Evolutionary conservation across 257 asterid genomes (phyloP).

Genomic region (Apocynum venetum): DNA sequence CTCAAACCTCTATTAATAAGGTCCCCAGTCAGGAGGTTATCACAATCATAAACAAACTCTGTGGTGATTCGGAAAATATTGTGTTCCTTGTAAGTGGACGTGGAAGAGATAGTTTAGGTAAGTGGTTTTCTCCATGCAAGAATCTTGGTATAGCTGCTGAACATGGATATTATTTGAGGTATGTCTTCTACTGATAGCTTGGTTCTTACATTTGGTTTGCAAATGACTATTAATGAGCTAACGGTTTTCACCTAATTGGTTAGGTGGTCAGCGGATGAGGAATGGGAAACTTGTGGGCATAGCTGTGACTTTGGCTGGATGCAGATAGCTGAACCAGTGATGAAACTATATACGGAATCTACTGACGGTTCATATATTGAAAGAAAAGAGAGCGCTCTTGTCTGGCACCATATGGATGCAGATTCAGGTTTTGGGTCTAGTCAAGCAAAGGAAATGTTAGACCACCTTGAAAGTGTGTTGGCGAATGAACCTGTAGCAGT

Average conservation of each 20-base stretch:
- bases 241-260: background rate
- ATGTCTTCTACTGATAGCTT: background rate
- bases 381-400: conserved; percentile 45
- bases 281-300: conserved; percentile 40
- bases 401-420: conserved; percentile 50
- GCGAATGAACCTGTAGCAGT: conserved; percentile 50
- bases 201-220: background rate
- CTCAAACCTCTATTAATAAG: conserved; percentile 39
- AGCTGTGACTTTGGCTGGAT: conserved; percentile 43
- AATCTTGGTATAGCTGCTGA: conserved; percentile 52
- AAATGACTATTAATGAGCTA: background rate
- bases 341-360: conserved; percentile 46
- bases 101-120: conserved; percentile 41
- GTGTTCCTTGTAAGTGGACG: conserved; percentile 50
- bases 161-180: conserved; percentile 47
- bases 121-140: conserved; percentile 45
- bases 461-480: conserved; percentile 51
- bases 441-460: conserved; percentile 50
- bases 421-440: conserved; percentile 49
- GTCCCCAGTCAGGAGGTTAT: conserved; percentile 33
- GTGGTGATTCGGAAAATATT: conserved; percentile 33
- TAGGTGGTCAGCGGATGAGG: conserved; percentile 36
- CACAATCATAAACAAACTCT: conserved; percentile 30
- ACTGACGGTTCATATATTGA: conserved; percentile 49
- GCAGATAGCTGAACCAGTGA: conserved; percentile 46